A percentile compares a stretch with the other conserved stretches of the same genome.
phyloP scores from a whole-genome alignment of 495 filamentous ascomycete genomes.

The Echria macrotheca region DNA sequence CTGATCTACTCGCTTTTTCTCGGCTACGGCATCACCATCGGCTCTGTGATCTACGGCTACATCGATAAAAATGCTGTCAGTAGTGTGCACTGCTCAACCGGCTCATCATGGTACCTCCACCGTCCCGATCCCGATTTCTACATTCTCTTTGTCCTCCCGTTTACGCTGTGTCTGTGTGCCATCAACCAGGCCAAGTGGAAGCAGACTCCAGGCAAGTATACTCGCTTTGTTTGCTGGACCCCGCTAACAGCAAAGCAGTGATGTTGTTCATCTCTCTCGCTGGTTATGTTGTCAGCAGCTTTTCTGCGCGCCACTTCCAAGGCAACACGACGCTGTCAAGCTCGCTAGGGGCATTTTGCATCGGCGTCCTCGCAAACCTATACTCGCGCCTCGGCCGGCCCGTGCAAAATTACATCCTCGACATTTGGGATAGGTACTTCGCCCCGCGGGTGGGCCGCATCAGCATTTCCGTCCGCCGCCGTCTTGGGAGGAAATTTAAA shows the following conservation, averaged over 20 bases:
- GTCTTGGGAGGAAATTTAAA: conserved; percentile 7
- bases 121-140: conserved; percentile 58
- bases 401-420: conserved; percentile 25
- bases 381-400: conserved; percentile 69
- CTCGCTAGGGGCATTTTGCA: conserved; percentile 78
- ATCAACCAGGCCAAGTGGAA: conserved; percentile 90
- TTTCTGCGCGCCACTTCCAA: conserved; percentile 63
- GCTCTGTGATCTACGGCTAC: conserved; percentile 81
- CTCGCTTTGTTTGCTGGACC: no score
- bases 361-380: conserved; percentile 81
- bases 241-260: no score
- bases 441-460: conserved; percentile 19
- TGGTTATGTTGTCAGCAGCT: conserved; percentile 86
- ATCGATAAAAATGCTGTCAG: conserved; percentile 71
- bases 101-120: conserved; percentile 34
- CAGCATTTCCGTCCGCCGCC: neutral
- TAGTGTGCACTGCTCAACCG: conserved; percentile 57
- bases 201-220: conserved; percentile 71
- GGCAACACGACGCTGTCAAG: conserved; percentile 77
- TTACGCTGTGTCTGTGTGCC: conserved; percentile 74
- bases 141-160: conserved; percentile 70
- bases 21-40: conserved; percentile 95
- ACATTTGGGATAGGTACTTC: conserved; percentile 27
- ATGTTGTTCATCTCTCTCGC: conserved; percentile 79
- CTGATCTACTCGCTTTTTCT: conserved; percentile 94